Evolutionary conservation across 306 rosid genomes (phyloP).

Genomic region (Cicer bijugum): DNA sequence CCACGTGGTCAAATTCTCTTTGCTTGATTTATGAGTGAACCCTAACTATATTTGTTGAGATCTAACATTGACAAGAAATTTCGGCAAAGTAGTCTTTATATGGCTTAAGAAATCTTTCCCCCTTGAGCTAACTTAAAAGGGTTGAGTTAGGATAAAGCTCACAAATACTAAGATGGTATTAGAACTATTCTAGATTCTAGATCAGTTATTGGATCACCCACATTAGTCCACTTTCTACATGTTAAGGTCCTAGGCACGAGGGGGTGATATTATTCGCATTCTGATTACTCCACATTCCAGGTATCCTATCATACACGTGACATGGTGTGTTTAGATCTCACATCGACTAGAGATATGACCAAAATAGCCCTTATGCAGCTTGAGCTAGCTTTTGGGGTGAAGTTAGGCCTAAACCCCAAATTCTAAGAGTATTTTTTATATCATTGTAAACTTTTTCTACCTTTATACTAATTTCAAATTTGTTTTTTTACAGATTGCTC

Average conservation of each 20-base stretch:
- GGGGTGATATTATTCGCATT: not conserved
- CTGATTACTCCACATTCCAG: not conserved
- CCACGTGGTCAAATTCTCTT: constrained; percentile 20
- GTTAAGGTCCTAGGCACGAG: not conserved
- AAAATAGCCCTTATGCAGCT: not conserved
- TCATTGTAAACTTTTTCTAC: constrained; percentile 17
- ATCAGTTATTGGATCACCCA: not conserved
- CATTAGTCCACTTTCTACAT: not conserved
- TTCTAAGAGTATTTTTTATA: constrained; percentile 14
- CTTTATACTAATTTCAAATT: constrained; percentile 43
- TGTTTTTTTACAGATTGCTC: constrained; percentile 64
- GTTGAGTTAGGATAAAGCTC: not conserved
- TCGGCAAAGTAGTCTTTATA: not conserved
- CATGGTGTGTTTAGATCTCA: not conserved
- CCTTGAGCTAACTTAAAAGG: not conserved
- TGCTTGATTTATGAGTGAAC: constrained; percentile 33
- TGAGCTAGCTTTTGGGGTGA: constrained; percentile 3
- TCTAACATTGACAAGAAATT: not conserved
- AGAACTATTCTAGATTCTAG: constrained; percentile 10
- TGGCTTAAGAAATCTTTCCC: not conserved
- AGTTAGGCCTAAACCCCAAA: not conserved
- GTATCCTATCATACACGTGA: not conserved
- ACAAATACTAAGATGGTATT: not conserved
- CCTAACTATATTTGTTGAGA: constrained; percentile 22
- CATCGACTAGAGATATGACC: not conserved